These are phyloP conservation scores for Pezicula rhizophila DNA, from an alignment of 2,329 filamentous ascomycete genomes.

Conservation along the genomic window DNA sequence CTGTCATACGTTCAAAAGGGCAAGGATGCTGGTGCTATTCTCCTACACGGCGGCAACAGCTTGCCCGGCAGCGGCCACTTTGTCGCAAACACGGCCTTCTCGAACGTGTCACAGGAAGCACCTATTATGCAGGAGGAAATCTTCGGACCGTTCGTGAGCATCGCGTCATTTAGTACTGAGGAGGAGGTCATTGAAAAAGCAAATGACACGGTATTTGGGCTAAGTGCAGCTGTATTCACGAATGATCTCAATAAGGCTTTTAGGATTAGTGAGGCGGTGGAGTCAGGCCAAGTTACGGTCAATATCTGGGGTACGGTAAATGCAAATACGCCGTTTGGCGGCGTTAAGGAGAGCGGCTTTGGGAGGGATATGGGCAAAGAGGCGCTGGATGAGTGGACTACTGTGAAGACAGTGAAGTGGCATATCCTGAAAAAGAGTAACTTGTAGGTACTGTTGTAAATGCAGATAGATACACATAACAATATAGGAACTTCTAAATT, in stretches of 20 bases:
- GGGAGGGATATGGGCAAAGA: constrained; percentile 45
- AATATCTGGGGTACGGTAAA: constrained; percentile 23
- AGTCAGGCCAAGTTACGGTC: constrained; percentile 36
- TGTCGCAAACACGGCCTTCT: neutral
- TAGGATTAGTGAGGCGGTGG: constrained; percentile 37
- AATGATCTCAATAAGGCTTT: constrained; percentile 35
- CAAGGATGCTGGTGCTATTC: neutral
- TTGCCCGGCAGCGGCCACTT: neutral
- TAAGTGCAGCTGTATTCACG: constrained; percentile 45
- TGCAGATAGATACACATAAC: too few species aligned
- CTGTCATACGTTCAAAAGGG: neutral
- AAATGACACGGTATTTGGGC: constrained; percentile 44
- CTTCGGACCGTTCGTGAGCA: constrained; percentile 46
- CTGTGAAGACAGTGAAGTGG: constrained; percentile 34
- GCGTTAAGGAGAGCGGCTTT: constrained; percentile 47
- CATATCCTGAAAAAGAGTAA: too few species aligned
- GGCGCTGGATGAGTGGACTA: constrained; percentile 42
- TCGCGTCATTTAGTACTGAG: constrained; percentile 43
- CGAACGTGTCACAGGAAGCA: constrained; percentile 62
- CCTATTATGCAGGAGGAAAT: constrained; percentile 44
- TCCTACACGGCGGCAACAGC: neutral
- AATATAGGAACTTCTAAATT: too few species aligned
- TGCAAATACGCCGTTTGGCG: constrained; percentile 40
- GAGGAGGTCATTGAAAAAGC: constrained; percentile 42
- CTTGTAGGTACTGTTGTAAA: too few species aligned